Evolutionary conservation across 306 rosid species (phyloP), one percentile per base, ranked within the genome.

Genomic region (Castanopsis chinensis): DNA sequence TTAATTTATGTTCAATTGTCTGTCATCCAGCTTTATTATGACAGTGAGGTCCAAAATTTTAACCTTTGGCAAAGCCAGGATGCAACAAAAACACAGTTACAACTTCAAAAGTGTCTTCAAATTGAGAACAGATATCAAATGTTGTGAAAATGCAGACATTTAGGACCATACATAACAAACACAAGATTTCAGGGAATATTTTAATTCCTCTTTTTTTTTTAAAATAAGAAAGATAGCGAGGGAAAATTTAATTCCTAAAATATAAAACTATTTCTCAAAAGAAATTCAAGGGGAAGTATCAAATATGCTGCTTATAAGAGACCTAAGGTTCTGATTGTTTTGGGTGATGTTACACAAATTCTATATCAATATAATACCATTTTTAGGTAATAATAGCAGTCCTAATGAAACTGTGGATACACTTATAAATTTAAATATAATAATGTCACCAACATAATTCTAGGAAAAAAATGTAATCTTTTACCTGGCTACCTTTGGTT

Each of bases 401-500:
- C 17, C 14, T 2, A 67, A 67, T 52, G 72, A 35, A n/a, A 18
- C 41, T 6, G 33, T 65, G 43, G 10, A 30, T 5, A 65, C 28
- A 19, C 72, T 35, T 19, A 18, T 35, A 68, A 32, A 8, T 33
- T 68, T 68, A 14, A 18, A 25, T 30, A 32, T 19, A 37, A 54
- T 27, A 49, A 30, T 9, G 37, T 27, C 43, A 18, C 20, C 71
- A n/a, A 35, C 71, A 18, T 43, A n/a, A 33, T 30, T 10, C 23
- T 23, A 61, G 18, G 10, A 65, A 52, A 28, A 78, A 69, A 76
- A 68, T 73, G 72, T 23, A 13, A 17, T 52, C 20, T 77, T 58
- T 85, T 72, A 95, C 99, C 98, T 91, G 87, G 83, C 99, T 91
- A 56, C 99, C 99, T 82, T 95, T 98, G 20, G 89, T 86, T 75